These are phyloP conservation scores for Metschnikowia lochheadii DNA, from an alignment of 805 yeast genomes.

Conservation along the genomic window DNA sequence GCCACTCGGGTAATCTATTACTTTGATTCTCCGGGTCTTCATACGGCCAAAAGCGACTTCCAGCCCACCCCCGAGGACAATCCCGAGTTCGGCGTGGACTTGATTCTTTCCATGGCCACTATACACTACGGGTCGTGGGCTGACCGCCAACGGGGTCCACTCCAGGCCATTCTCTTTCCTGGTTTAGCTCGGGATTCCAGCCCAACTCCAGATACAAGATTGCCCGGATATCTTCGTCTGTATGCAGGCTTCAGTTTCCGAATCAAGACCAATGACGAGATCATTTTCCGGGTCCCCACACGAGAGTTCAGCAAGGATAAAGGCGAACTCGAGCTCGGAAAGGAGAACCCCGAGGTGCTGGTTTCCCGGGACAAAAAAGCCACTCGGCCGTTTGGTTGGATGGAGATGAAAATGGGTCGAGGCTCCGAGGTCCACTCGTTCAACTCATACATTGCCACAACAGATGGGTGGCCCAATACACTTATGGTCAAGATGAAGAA, in stretches of 20 bases:
- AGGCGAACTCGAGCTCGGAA: constrained; percentile 15
- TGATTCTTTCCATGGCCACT: constrained; percentile 57
- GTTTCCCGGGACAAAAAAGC: constrained; percentile 7
- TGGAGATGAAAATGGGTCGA: constrained; percentile 61
- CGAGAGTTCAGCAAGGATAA: constrained; percentile 79
- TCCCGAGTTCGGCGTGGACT: constrained; percentile 51
- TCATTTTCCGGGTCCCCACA: constrained; percentile 71
- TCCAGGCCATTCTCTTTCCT: constrained; percentile 70
- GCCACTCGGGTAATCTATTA: constrained; percentile 52
- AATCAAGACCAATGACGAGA: constrained; percentile 60
- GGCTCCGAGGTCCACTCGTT: constrained; percentile 47
- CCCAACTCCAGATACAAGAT: constrained; percentile 18
- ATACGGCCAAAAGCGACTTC: constrained; percentile 3
- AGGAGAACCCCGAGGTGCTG: too few relatives aligned
- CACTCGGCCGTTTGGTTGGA: constrained; percentile 78
- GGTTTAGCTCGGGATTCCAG: constrained; percentile 52
- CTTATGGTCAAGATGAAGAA: constrained; percentile 43
- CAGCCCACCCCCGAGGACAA: constrained; percentile 4
- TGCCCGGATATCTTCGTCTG: constrained; percentile 50
- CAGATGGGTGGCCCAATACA: constrained; percentile 53
- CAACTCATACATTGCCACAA: constrained; percentile 51
- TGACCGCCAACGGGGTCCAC: constrained; percentile 68
- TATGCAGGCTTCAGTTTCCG: constrained; percentile 54
- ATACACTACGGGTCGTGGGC: constrained; percentile 95
- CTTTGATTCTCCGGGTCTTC: constrained; percentile 66